These are phyloP conservation scores for Phytophthora uliginosa DNA, from an alignment of 352 stramenopile species.

Conservation along the genomic window DNA sequence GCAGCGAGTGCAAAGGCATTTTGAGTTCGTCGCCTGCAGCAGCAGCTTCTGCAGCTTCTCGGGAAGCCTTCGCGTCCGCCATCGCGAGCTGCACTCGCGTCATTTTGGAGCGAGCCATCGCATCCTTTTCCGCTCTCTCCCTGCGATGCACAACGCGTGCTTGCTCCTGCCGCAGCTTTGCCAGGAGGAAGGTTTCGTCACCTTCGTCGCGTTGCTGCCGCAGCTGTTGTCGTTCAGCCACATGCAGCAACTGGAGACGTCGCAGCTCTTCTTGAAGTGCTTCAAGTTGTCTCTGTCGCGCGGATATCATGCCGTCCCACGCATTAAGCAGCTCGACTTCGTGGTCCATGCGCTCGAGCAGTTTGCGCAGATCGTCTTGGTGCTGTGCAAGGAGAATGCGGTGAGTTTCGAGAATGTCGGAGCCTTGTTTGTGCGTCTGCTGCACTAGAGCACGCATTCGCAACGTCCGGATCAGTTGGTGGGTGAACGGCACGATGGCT, in stretches of 20 bases:
- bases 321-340: constrained; percentile 72
- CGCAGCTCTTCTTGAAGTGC: constrained; percentile 66
- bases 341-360: constrained; percentile 58
- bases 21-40: constrained; percentile 48
- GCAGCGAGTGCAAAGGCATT: constrained; percentile 56
- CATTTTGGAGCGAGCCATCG: constrained; percentile 48
- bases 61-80: constrained; percentile 28
- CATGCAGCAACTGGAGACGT: constrained; percentile 65
- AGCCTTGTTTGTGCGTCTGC: constrained; percentile 52
- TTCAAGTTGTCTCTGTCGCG: constrained; percentile 67
- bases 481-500: constrained; percentile 82
- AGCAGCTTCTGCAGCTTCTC: constrained; percentile 18
- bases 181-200: constrained; percentile 73
- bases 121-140: constrained; percentile 50
- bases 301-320: constrained; percentile 76
- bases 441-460: constrained; percentile 52
- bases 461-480: constrained; percentile 69
- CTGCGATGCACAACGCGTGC: constrained; percentile 54
- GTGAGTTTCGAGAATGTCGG: constrained; percentile 51
- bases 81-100: constrained; percentile 39
- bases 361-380: constrained; percentile 65
- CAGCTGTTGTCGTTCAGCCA: constrained; percentile 70
- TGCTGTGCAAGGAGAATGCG: constrained; percentile 59
- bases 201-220: constrained; percentile 70
- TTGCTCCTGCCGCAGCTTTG: constrained; percentile 67